Conservation (phyloP, 1,139 yeast genomes). For the Taphrina sp. region DNA sequence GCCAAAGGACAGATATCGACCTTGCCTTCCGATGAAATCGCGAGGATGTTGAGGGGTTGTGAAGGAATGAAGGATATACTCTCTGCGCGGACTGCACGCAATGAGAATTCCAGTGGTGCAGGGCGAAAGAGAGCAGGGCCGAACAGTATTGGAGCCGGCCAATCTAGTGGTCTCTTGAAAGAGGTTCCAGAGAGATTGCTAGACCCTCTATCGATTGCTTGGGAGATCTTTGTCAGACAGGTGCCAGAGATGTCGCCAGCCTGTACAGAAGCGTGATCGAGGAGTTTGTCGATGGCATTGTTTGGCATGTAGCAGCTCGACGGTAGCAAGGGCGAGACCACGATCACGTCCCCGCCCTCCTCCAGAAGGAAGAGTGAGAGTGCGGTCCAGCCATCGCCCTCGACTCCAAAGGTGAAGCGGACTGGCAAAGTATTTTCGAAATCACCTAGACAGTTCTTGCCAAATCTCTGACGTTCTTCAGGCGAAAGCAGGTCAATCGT, state of each 20-base stretch:
- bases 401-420: constrained; percentile 30
- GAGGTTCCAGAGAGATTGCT: constrained; percentile 8
- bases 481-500: constrained; percentile 26
- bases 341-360: constrained; percentile 27
- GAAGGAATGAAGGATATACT: constrained; percentile 23
- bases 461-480: not conserved
- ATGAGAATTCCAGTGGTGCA: constrained; percentile 32
- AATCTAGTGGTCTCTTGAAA: constrained; percentile 8
- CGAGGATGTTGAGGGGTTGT: constrained; percentile 25
- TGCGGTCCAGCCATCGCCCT: constrained; percentile 32
- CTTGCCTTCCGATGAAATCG: constrained; percentile 33
- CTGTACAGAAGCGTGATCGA: constrained; percentile 11
- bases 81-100: constrained; percentile 13
- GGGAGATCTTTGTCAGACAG: not conserved
- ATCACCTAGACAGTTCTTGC: constrained; percentile 16
- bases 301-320: constrained; percentile 8
- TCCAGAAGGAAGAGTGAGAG: constrained; percentile 26
- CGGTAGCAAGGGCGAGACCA: constrained; percentile 31
- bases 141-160: constrained; percentile 19
- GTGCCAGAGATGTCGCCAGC: constrained; percentile 18
- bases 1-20: constrained; percentile 32
- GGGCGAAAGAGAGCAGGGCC: constrained; percentile 33
- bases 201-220: constrained; percentile 20
- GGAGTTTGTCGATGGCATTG: constrained; percentile 11
- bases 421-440: constrained; percentile 11